Conservation (phyloP, 805 yeast genomes). For the Hanseniaspora thailandica region DNA sequence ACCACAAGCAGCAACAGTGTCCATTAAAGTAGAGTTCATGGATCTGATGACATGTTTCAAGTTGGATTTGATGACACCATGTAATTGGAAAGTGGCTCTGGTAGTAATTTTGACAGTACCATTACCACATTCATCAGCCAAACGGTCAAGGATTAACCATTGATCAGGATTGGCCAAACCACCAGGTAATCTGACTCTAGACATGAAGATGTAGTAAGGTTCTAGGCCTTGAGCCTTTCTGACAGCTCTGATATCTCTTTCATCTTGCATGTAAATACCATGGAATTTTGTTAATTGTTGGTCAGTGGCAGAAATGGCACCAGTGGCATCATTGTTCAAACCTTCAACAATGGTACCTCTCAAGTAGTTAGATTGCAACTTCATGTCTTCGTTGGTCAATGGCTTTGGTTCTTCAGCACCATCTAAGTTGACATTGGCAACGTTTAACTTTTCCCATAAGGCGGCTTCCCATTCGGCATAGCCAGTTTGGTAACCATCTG, state of each 20-base stretch:
- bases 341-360: constrained; percentile 92
- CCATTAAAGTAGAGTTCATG: constrained; percentile 80
- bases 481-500: constrained; percentile 91
- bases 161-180: constrained; percentile 79
- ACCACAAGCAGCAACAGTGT: constrained; percentile 96
- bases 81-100: constrained; percentile 93
- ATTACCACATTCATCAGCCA: constrained; percentile 74
- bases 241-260: constrained; percentile 87
- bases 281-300: constrained; percentile 94
- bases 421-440: constrained; percentile 56
- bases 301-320: constrained; percentile 80
- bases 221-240: constrained; percentile 86
- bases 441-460: constrained; percentile 82
- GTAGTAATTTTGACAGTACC: constrained; percentile 91
- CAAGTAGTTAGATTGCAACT: constrained; percentile 69
- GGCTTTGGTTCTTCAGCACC: constrained; percentile 79
- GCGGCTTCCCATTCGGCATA: constrained; percentile 74
- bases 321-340: constrained; percentile 67
- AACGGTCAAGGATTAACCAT: constrained; percentile 74
- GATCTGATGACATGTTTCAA: constrained; percentile 85
- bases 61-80: constrained; percentile 83
- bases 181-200: constrained; percentile 89
- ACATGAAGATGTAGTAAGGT: constrained; percentile 96
- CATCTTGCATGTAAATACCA: constrained; percentile 97
- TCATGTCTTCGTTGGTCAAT: constrained; percentile 91